Conservation (phyloP, 148 eudicot species). For the Tetragonia tetragonoides region DNA sequence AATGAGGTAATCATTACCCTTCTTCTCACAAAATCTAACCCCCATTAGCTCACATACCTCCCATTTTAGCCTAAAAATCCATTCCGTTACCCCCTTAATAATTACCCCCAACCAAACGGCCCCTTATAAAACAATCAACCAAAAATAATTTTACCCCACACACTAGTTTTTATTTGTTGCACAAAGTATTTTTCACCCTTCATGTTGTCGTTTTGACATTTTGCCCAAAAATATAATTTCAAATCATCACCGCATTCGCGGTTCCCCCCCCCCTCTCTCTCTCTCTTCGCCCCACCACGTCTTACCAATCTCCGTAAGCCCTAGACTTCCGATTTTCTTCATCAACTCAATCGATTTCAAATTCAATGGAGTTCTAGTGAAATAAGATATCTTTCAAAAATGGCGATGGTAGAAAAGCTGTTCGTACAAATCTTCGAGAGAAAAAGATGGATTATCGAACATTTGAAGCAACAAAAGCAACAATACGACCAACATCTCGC, state of each 20-base stretch:
- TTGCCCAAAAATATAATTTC: background rate
- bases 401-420: slow-evolving; percentile 71
- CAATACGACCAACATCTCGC: slow-evolving; percentile 65
- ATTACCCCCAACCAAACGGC: no score
- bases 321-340: slow-evolving; percentile 7
- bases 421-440: slow-evolving; percentile 69
- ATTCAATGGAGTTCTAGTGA: slow-evolving; percentile 6
- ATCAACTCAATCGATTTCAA: background rate
- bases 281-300: background rate
- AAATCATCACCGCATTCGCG: slow-evolving; percentile 5
- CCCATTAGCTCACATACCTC: no score
- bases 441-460: slow-evolving; percentile 53
- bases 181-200: no score
- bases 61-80: no score
- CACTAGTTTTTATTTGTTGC: no score
- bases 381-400: slow-evolving; percentile 10
- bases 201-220: background rate
- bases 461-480: slow-evolving; percentile 58
- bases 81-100: no score
- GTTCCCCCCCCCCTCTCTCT: background rate
- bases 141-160: no score
- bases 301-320: slow-evolving; percentile 9
- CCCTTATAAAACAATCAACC: no score
- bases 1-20: no score
- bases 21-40: no score